Conservation (phyloP, 352 stramenopile species). For the Blastocystis sp. region DNA sequence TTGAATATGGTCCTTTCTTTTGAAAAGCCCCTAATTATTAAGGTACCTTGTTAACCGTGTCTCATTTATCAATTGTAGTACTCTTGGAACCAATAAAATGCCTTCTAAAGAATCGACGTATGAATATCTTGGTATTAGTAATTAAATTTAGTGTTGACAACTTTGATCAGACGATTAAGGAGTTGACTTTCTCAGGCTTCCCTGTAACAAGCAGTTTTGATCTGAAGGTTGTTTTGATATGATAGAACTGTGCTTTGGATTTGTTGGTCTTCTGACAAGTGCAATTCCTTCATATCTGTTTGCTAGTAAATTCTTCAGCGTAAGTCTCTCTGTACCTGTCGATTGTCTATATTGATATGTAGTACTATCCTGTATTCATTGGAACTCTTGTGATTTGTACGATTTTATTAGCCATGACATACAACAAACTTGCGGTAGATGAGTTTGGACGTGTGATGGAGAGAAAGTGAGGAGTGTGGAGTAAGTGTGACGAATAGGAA, state of each 20-base stretch:
- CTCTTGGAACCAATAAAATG: no score
- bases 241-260: not conserved
- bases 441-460: constrained; percentile 28
- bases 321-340: not conserved
- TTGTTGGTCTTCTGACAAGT: not conserved
- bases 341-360: not conserved
- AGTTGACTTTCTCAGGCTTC: not conserved
- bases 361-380: constrained; percentile 44
- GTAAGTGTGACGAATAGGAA: not conserved
- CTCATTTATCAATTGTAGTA: no score
- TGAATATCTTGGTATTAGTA: not conserved
- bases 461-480: not conserved
- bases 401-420: not conserved
- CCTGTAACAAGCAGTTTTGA: not conserved
- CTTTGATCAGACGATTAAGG: constrained; percentile 35
- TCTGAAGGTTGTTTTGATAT: not conserved
- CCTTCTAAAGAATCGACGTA: no score
- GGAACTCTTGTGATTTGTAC: not conserved
- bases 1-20: no score
- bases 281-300: constrained; percentile 14
- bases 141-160: not conserved
- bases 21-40: no score
- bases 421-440: not conserved
- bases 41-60: no score
- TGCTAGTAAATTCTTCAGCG: constrained; percentile 22